These are phyloP conservation scores for Amanita rimosa DNA, from an alignment of 768 basidiomycete genomes.

Conservation along the genomic window DNA sequence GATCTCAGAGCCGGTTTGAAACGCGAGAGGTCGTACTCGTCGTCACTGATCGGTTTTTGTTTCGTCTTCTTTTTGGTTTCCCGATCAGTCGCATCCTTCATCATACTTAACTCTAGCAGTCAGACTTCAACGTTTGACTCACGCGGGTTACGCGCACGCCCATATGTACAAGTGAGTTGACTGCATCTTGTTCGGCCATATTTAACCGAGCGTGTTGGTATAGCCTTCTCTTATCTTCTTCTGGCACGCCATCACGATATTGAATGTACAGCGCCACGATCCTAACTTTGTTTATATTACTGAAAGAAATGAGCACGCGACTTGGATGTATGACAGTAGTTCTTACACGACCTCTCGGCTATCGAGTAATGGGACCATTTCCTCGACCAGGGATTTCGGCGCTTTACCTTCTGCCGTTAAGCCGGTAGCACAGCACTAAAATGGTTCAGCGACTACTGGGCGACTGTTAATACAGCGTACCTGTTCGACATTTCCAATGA, in stretches of 20 bases:
- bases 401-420: conserved; percentile 83
- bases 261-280: conserved; percentile 94
- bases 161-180: conserved; percentile 76
- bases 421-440: conserved; percentile 88
- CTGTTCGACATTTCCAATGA: conserved; percentile 87
- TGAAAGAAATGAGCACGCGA: conserved; percentile 18
- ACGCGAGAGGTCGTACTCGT: conserved; percentile 93
- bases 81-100: conserved; percentile 61
- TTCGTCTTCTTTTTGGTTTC: conserved; percentile 71
- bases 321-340: background rate
- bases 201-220: conserved; percentile 91
- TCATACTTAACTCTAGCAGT: background rate
- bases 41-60: conserved; percentile 64
- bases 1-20: conserved; percentile 77
- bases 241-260: conserved; percentile 93
- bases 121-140: conserved; percentile 12
- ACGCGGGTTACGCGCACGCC: conserved; percentile 83
- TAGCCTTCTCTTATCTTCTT: conserved; percentile 87
- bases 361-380: conserved; percentile 96
- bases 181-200: conserved; percentile 84
- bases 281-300: conserved; percentile 87
- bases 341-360: conserved; percentile 73
- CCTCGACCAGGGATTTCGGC: conserved; percentile 92
- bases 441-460: conserved; percentile 9
- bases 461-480: conserved; percentile 19